Evolutionary conservation across 768 basidiomycete species (phyloP).

Genomic region (Leccinum longicurvipes): DNA sequence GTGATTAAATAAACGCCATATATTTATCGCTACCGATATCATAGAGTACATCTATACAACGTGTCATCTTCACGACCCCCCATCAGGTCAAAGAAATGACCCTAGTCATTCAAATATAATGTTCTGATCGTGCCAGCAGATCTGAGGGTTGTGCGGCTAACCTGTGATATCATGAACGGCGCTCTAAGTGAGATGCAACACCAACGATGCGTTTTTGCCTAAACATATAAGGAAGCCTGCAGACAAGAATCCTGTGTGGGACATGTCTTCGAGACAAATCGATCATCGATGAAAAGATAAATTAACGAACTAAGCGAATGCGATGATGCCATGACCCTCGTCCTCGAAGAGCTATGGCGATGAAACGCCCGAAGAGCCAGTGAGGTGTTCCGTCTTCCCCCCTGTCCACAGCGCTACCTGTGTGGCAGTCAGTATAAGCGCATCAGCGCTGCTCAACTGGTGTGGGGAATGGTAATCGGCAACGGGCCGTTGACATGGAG

Average conservation of each 20-base stretch:
- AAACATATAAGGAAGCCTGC: background rate
- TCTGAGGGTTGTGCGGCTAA: background rate
- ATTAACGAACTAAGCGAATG: background rate
- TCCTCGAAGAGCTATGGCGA: background rate
- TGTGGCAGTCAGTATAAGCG: background rate
- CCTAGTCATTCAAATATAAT: background rate
- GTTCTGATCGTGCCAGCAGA: background rate
- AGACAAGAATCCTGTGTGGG: background rate
- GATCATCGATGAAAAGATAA: background rate
- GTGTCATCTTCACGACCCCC: background rate
- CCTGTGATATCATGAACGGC: slow-evolving; percentile 5
- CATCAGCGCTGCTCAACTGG: background rate
- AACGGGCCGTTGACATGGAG: background rate
- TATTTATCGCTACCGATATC: background rate
- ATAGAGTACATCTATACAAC: background rate
- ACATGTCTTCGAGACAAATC: background rate
- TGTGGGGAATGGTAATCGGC: background rate
- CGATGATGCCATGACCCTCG: background rate
- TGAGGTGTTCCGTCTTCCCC: background rate
- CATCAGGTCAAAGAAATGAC: background rate
- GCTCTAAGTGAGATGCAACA: background rate
- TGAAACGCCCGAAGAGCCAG: background rate
- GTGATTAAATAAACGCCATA: background rate
- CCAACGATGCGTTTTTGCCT: background rate
- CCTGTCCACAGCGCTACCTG: background rate